These are phyloP conservation scores for Pyricularia grisea DNA, from an alignment of 2,329 filamentous ascomycete genomes.

Conservation along the genomic window DNA sequence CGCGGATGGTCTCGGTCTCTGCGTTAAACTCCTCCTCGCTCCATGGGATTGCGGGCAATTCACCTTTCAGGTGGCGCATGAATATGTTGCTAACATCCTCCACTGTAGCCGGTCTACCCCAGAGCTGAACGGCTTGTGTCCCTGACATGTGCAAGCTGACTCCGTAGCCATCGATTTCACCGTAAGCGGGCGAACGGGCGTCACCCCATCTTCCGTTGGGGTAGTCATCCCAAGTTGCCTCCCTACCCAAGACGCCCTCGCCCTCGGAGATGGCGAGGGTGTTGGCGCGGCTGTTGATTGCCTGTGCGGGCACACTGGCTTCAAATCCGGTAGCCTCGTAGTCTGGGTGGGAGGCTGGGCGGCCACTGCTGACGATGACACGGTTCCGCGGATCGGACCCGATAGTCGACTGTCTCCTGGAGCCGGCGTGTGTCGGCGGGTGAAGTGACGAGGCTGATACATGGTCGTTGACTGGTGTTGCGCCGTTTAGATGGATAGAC, in stretches of 20 bases:
- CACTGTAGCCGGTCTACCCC: constrained; percentile 65
- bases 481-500: constrained; percentile 42
- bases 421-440: constrained; percentile 21
- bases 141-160: constrained; percentile 88
- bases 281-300: constrained; percentile 69
- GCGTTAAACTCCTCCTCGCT: constrained; percentile 80
- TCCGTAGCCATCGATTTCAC: constrained; percentile 96
- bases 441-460: constrained; percentile 10
- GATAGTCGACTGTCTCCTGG: constrained; percentile 64
- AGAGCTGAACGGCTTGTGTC: constrained; percentile 72
- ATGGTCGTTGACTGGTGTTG: constrained; percentile 5
- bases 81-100: constrained; percentile 76
- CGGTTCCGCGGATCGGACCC: constrained; percentile 82
- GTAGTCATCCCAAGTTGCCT: constrained; percentile 98
- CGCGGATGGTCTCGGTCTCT: constrained; percentile 74
- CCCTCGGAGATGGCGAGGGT: constrained; percentile 92
- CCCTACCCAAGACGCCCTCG: constrained; percentile 76
- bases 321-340: constrained; percentile 69
- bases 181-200: constrained; percentile 84
- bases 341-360: constrained; percentile 45
- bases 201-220: constrained; percentile 96
- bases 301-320: constrained; percentile 64
- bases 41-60: constrained; percentile 80
- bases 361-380: constrained; percentile 62
- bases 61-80: constrained; percentile 68